Base-by-base conservation (phyloP, 129 eudicot genomes). In the Tagetes patula region DNA sequence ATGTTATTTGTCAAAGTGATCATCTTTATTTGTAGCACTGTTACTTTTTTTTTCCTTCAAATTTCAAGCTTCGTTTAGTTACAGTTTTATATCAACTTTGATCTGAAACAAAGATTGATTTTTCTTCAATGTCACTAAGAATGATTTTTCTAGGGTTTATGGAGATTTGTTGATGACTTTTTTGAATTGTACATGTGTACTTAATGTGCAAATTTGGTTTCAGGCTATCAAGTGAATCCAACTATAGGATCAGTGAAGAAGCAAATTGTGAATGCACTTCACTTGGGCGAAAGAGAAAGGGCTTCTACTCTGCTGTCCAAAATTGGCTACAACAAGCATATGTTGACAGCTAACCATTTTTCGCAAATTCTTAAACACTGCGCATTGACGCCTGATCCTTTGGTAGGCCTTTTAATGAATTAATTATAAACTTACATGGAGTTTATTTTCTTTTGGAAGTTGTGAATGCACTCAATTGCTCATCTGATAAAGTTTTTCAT, bases 351-450 rank as follows among this genome's bases (percentile, higher is more conserved):
- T n/a, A 68, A 77, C 11, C 85, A 87, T 86, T 86, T 94, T 62
- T 42, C 79, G 69, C 42, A 37, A 47, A 80, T 90, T 72, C 89
- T 94, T 75, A 75, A 77, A 62, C 83, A 84, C 56, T 94, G 96
- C 76, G 87, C 91, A 37, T 75, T 77, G 65, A 55, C 54, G 43
- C 96, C 96, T 59, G 96, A 94, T 86, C 96, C 96, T 45, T 66
- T 84, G 92, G 98, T 89, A 81, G 45, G 88, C 47, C 75, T 47
- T 6, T 49, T 79, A 33, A 54, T 20, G 11, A 56, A 47, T 67
- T 70, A 20, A 20, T 20, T 20, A 20, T 20, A 20, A 20, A 20
- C 27, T 38, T 11, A 5, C 39, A 30, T 1, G 20, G 1, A 39
- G 12, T 30, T 14, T 55, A 38, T 41, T 72, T 32, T 58, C 8